A percentile compares a stretch with the other conserved stretches of the same genome.
Conservation (phyloP, 208 protist species). For the Leishmania tropica region DNA sequence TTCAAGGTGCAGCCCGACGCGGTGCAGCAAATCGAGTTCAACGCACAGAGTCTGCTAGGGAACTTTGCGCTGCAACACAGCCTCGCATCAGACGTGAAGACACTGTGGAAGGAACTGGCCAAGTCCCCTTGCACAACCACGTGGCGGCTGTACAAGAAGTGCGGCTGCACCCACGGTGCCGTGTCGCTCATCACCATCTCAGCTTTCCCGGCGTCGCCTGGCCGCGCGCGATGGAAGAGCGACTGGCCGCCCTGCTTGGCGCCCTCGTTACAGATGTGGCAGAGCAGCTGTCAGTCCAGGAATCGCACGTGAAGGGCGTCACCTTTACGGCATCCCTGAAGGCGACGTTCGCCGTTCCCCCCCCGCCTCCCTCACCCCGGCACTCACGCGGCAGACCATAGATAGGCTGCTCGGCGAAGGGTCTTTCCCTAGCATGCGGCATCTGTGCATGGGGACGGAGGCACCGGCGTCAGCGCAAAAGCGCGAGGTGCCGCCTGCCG, state of each 20-base stretch:
- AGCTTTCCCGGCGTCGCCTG: conserved; percentile 29
- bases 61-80: too few relatives aligned
- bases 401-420: conserved; percentile 18
- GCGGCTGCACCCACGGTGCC: too few relatives aligned
- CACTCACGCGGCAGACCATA: conserved; percentile 17
- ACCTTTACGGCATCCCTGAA: conserved; percentile 10
- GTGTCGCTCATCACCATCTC: not conserved
- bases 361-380: not conserved
- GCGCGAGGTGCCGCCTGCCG: not conserved
- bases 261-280: conserved; percentile 31
- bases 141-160: too few relatives aligned
- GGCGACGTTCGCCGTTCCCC: conserved; percentile 39
- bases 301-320: conserved; percentile 15
- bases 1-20: too few relatives aligned
- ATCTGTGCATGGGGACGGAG: conserved; percentile 5
- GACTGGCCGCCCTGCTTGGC: not conserved
- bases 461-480: not conserved
- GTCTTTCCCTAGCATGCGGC: conserved; percentile 22
- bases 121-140: too few relatives aligned
- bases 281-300: conserved; percentile 16
- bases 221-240: conserved; percentile 12
- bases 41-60: too few relatives aligned
- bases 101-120: too few relatives aligned
- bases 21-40: too few relatives aligned
- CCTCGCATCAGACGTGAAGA: too few relatives aligned